Evolutionary conservation across 768 basidiomycete species (phyloP).

Genomic region (Coprinellus micaceus): DNA sequence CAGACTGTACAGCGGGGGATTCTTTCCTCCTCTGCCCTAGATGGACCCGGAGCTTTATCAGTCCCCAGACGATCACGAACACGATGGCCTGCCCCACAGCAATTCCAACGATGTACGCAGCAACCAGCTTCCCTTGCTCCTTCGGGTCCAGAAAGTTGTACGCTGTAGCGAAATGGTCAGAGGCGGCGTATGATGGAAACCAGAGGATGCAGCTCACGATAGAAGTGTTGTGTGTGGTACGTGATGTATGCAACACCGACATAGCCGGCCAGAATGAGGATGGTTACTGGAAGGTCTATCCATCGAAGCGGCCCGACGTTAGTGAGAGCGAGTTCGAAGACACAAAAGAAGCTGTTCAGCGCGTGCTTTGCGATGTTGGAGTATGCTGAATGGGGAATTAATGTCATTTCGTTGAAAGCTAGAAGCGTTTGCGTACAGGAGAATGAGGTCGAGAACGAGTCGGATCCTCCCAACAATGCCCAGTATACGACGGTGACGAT

Average conservation of each 20-base stretch:
- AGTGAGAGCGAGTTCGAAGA: constrained; percentile 57
- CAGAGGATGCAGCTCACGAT: constrained; percentile 41
- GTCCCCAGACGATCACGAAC: constrained; percentile 29
- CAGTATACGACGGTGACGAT: constrained; percentile 12
- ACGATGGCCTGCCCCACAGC: constrained; percentile 46
- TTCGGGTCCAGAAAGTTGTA: constrained; percentile 64
- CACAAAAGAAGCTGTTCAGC: constrained; percentile 52
- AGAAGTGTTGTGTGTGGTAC: constrained; percentile 54
- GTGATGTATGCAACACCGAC: constrained; percentile 70
- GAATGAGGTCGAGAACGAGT: background rate
- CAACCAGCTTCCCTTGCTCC: constrained; percentile 39
- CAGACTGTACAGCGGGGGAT: no score
- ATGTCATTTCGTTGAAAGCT: background rate
- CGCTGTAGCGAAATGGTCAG: constrained; percentile 32
- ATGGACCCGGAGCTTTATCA: background rate
- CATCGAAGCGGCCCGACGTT: constrained; percentile 51
- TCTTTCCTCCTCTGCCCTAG: background rate
- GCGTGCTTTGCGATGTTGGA: constrained; percentile 56
- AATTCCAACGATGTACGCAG: constrained; percentile 63
- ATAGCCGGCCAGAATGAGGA: constrained; percentile 53
- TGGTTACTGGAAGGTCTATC: constrained; percentile 41
- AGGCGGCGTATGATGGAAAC: background rate
- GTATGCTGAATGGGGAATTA: constrained; percentile 42
- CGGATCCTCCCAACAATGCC: constrained; percentile 11
- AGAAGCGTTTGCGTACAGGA: background rate